Evolutionary conservation across 2,329 filamentous ascomycete species (phyloP), one percentile per base, ranked within the genome.

Genomic region (Botrytis galanthina): DNA sequence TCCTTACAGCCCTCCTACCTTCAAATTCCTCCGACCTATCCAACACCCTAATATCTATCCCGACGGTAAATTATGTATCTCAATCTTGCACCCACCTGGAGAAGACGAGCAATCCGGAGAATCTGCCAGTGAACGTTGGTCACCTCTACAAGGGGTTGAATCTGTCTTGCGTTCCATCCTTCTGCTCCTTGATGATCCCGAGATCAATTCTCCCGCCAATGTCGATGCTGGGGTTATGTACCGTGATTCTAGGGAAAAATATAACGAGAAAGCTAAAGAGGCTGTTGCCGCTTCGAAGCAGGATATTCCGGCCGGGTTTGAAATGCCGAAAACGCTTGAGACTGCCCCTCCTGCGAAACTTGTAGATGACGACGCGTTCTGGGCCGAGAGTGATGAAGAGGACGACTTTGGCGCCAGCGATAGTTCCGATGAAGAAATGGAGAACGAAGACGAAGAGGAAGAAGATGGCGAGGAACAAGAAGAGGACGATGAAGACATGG

Each of bases 21-120:
- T 99, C 86, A 91, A 91, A 76, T 98, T 99, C 84, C 82, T 90
- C 35, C 88, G 87, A 48, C 90, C 92, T 26, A 91, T 98, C 75
- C 94, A 90, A 84, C 95, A 99, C 82, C 95, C 95, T 4, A 99
- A 99, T 82, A 91, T 99, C 80, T 98, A 98, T 84, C 84, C 90
- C 9, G 93, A 98, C 82, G 95, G 95, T 79, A 91, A 91, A 77
- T 88, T 98, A 62, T 98, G 96, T 85, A 98, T 99, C 81, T 98
- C 95, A 63, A 99, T 99, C 79, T 90, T 99, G 18, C 95, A 99
- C 83, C 88, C 90, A 29, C 94, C 96, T 0, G 96, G 96, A 77
- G 94, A 98, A 75, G 95, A 98, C 81, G 89, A 92, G 78, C 95
- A 95, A 86, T 97, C 95, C 0, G 96, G 96, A 75, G 95, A 98